These are phyloP conservation scores for Lactarius trivialis DNA, from an alignment of 768 basidiomycete genomes.

Conservation along the genomic window DNA sequence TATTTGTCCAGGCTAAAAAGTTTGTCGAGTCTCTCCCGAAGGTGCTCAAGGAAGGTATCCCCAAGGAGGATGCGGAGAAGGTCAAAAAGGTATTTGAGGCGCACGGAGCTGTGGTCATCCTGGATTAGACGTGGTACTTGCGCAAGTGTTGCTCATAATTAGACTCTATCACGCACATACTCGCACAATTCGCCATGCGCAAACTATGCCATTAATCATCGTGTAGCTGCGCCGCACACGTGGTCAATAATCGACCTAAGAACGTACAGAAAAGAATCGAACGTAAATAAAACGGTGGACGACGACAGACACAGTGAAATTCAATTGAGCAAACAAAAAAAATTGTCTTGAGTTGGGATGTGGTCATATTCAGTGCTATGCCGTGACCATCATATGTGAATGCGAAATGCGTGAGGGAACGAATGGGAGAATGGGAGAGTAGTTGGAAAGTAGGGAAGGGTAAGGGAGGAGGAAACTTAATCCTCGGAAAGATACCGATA, in stretches of 20 bases:
- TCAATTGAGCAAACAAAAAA: conserved; percentile 5
- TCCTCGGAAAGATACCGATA: conserved; percentile 94
- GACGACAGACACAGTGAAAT: background rate
- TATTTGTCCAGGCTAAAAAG: conserved; percentile 82
- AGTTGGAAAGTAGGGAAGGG: background rate
- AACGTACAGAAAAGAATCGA: conserved; percentile 13
- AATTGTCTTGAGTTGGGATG: conserved; percentile 4
- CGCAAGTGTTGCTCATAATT: background rate
- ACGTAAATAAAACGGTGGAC: conserved; percentile 5
- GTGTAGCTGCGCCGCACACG: conserved; percentile 9
- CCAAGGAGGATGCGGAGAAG: conserved; percentile 98
- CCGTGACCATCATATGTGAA: background rate
- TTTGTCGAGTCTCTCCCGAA: conserved; percentile 96
- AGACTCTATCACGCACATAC: background rate
- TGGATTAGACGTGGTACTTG: conserved; percentile 50
- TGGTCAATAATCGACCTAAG: conserved; percentile 4
- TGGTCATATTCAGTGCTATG: background rate
- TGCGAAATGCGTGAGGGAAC: conserved; percentile 3
- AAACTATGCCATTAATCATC: conserved; percentile 15
- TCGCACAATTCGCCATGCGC: background rate
- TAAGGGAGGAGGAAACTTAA: conserved; percentile 30
- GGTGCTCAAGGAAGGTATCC: conserved; percentile 85
- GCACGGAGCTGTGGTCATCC: conserved; percentile 79
- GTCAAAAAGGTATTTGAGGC: conserved; percentile 84
- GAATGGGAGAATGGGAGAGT: background rate